Conservation (phyloP, 768 basidiomycete genomes). For the Hydnomerulius pinastri region DNA sequence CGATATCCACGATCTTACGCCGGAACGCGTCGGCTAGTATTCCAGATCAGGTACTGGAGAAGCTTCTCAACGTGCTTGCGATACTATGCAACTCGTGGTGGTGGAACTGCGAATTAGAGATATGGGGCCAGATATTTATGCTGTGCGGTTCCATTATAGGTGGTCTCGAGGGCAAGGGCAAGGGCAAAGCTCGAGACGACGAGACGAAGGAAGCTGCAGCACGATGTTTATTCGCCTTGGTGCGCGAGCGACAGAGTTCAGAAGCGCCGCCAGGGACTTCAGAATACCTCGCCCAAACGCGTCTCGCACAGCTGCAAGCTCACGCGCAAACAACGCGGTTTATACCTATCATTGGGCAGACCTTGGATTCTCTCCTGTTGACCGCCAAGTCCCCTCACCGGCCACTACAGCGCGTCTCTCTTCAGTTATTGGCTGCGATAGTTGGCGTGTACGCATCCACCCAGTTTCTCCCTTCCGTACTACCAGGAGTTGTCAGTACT, state of each 20-base stretch:
- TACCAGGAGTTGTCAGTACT: constrained; percentile 82
- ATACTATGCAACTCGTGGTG: constrained; percentile 76
- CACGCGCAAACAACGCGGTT: constrained; percentile 51
- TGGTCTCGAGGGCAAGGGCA: constrained; percentile 67
- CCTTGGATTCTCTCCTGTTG: constrained; percentile 69
- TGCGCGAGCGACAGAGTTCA: constrained; percentile 51
- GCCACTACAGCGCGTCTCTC: constrained; percentile 63
- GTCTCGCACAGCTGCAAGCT: constrained; percentile 42
- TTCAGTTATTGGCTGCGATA: constrained; percentile 58
- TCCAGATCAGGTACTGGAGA: constrained; percentile 80
- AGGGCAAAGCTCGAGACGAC: constrained; percentile 68
- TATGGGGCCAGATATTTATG: constrained; percentile 89
- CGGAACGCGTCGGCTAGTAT: constrained; percentile 69
- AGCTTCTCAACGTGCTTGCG: constrained; percentile 58
- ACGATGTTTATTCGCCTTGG: constrained; percentile 61
- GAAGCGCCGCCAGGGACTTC: constrained; percentile 38
- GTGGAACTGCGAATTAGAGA: constrained; percentile 71
- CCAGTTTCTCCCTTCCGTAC: constrained; percentile 62
- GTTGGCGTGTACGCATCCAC: constrained; percentile 49
- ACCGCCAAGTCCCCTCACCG: constrained; percentile 57
- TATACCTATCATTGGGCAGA: constrained; percentile 81
- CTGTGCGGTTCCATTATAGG: constrained; percentile 67
- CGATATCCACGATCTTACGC: constrained; percentile 80
- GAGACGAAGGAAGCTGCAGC: constrained; percentile 81
- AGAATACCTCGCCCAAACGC: constrained; percentile 12